Conservation (phyloP, 148 eudicot genomes). For the Heliamphora exappendiculata region DNA sequence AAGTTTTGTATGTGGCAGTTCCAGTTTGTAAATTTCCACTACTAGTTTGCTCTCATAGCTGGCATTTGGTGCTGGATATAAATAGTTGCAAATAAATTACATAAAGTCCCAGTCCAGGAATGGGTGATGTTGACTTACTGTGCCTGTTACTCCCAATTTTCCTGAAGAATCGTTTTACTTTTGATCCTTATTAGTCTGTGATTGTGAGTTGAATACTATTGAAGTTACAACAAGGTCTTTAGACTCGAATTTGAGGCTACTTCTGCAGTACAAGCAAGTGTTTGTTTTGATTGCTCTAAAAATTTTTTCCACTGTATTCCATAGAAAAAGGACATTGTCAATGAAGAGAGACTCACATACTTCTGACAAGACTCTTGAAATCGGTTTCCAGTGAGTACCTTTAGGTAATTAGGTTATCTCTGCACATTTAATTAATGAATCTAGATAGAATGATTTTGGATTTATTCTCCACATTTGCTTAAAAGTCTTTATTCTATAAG, state of each 20-base stretch:
- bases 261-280: background rate
- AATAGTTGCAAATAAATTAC: background rate
- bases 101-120: too few species aligned
- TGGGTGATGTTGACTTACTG: background rate
- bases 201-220: background rate
- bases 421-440: too few species aligned
- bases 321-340: too few species aligned
- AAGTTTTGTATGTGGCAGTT: background rate
- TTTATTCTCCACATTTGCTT: too few species aligned
- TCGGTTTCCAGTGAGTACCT: too few species aligned
- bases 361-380: too few species aligned
- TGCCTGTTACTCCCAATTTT: background rate
- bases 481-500: too few species aligned
- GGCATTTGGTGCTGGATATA: conserved; percentile 4
- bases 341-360: too few species aligned
- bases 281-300: background rate
- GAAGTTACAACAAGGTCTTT: background rate
- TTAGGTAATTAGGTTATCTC: too few species aligned
- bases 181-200: background rate
- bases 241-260: background rate
- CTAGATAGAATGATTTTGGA: too few species aligned
- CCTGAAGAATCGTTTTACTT: background rate
- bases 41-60: background rate
- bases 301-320: too few species aligned
- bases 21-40: background rate